Evolutionary conservation across 2,329 filamentous ascomycete genomes (phyloP).

Genomic region (Penicillium sp.): DNA sequence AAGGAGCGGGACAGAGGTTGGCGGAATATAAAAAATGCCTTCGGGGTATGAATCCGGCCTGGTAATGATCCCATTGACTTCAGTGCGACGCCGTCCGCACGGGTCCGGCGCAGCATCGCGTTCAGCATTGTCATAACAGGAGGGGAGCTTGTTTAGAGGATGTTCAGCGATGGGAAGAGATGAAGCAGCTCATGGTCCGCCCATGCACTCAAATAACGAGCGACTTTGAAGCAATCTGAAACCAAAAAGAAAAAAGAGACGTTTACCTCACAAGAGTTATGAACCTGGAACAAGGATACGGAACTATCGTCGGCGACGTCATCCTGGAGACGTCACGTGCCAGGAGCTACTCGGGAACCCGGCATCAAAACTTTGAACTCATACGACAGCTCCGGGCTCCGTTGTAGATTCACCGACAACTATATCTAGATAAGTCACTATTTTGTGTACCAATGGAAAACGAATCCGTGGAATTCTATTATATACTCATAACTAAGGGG

Average conservation of each 20-base stretch:
- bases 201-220: conserved; percentile 5
- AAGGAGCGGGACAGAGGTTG: conserved; percentile 18
- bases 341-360: not conserved
- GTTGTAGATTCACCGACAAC: conserved; percentile 5
- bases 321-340: conserved; percentile 11
- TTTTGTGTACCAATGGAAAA: not conserved
- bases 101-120: conserved; percentile 30
- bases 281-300: not conserved
- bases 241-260: not conserved
- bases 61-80: conserved; percentile 24
- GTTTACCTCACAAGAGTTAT: not conserved
- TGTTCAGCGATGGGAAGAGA: conserved; percentile 9
- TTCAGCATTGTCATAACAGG: conserved; percentile 23
- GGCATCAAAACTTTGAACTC: conserved; percentile 2
- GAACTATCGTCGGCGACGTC: conserved; percentile 6
- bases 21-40: conserved; percentile 6
- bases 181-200: conserved; percentile 8
- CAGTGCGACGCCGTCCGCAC: conserved; percentile 26
- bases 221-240: not conserved
- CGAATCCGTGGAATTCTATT: conserved; percentile 16
- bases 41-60: conserved; percentile 18
- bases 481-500: conserved; percentile 14
- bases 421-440: not conserved
- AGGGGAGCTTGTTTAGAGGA: conserved; percentile 8
- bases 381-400: conserved; percentile 1